Evolutionary conservation across 2,329 filamentous ascomycete genomes (phyloP).

Genomic region (Pseudocercospora fuligena): DNA sequence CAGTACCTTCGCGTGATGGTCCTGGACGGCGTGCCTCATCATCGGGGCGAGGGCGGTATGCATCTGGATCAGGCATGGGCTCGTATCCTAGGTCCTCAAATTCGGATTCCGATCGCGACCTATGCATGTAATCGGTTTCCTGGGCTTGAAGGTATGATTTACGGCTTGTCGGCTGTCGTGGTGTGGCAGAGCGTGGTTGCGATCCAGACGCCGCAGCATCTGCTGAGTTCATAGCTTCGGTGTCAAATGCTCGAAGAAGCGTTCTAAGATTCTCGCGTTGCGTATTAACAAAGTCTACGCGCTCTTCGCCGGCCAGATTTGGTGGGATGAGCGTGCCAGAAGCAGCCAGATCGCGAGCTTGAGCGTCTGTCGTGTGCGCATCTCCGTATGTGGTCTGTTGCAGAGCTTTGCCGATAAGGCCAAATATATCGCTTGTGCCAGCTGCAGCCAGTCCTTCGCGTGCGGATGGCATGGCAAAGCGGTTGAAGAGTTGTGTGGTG

Average conservation of each 20-base stretch:
- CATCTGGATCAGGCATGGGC: slow-evolving; percentile 43
- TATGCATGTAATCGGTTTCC: slow-evolving; percentile 59
- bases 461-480: slow-evolving; percentile 81
- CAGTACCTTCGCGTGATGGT: slow-evolving; percentile 23
- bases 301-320: slow-evolving; percentile 69
- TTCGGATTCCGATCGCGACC: slow-evolving; percentile 83
- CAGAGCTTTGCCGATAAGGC: slow-evolving; percentile 75
- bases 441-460: slow-evolving; percentile 56
- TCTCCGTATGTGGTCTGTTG: slow-evolving; percentile 50
- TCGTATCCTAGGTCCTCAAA: slow-evolving; percentile 65
- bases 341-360: slow-evolving; percentile 58
- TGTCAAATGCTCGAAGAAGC: slow-evolving; percentile 77
- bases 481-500: slow-evolving; percentile 78
- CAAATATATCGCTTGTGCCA: slow-evolving; percentile 71
- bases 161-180: slow-evolving; percentile 34
- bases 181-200: slow-evolving; percentile 30
- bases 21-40: slow-evolving; percentile 19
- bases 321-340: slow-evolving; percentile 72
- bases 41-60: slow-evolving; percentile 30
- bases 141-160: slow-evolving; percentile 36
- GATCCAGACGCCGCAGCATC: slow-evolving; percentile 28
- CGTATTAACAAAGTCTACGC: slow-evolving; percentile 73
- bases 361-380: slow-evolving; percentile 45
- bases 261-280: slow-evolving; percentile 79
- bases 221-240: slow-evolving; percentile 66